Evolutionary conservation across 148 eudicot species (phyloP).

Genomic region (Silene conica): DNA sequence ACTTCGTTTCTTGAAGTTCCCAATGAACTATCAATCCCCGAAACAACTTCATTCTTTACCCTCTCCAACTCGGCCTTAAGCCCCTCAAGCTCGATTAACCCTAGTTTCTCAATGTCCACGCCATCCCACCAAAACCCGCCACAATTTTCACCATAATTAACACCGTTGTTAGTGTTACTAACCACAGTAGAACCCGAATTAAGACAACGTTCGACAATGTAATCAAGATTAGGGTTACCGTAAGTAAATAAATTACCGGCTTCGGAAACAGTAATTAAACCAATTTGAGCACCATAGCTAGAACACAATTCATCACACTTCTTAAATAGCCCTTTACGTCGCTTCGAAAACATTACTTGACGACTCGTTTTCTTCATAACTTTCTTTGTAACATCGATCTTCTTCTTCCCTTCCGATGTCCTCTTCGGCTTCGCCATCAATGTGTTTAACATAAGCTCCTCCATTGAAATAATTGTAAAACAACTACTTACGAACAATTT

Average conservation of each 20-base stretch:
- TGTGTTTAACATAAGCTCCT: no score
- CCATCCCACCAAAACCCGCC: constrained; percentile 19
- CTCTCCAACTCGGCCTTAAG: constrained; percentile 6
- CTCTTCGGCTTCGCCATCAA: no score
- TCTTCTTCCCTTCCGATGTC: neutral
- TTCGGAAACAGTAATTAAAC: constrained; percentile 14
- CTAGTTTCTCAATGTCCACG: neutral
- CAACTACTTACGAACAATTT: no score
- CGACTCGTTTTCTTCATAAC: constrained; percentile 2
- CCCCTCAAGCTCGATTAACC: constrained; percentile 7
- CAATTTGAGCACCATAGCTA: constrained; percentile 2
- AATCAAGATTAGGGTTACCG: constrained; percentile 4
- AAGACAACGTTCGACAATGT: neutral
- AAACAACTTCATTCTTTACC: no score
- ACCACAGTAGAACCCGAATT: neutral
- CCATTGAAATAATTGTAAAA: no score
- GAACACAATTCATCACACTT: constrained; percentile 1
- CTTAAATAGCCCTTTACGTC: constrained; percentile 6
- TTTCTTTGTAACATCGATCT: neutral
- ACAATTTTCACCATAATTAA: neutral
- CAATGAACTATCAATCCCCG: no score
- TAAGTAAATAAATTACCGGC: constrained; percentile 14
- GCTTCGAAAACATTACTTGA: constrained; percentile 10
- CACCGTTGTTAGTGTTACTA: neutral
- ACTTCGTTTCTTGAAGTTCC: no score